Evolutionary conservation across 2,329 filamentous ascomycete species (phyloP), one percentile per base, ranked within the genome.

Genomic region (Aureobasidium zeae): DNA sequence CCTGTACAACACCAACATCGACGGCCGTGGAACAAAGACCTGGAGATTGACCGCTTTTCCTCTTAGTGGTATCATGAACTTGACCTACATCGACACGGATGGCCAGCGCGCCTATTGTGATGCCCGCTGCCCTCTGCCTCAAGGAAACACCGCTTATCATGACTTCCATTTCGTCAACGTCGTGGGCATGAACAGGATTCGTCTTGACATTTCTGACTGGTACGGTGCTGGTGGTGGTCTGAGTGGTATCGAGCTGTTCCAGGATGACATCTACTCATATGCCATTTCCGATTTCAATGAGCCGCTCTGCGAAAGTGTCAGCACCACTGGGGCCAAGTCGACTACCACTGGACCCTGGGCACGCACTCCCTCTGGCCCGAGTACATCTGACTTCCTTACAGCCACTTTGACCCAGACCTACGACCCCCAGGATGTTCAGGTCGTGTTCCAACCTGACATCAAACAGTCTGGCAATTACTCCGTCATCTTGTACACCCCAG

Each of bases 21-120:
- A 91, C 54, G 86, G 84, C 39, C 80, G 87, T 51, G 91, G 60
- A 29, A 94, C 88, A 21, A 84, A 85, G 66, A 84, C 82, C 0
- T 98, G 86, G 67, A 79, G 87, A 46, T 93, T 86, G 58, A 86
- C 85, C 16, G 85, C 87, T 13, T 68, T 89, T 47, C 88, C 89
- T 4, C 77, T 89, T 56, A 81, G 84, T 50, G 91, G 91, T 41
- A 95, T 98, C 60, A 85, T 98, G 79, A 95, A 96, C 63, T 73
- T 98, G 57, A 94, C 87, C 26, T 96, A 91, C 55, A 79, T 80
- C 50, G 86, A 96, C 83, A 17, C 68, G 60, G 28, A 83, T 2
- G 82, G 83, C 19, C 67, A 75, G 38, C 80, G 81, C 44, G 65
- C 69, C 21, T 79, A 74, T 46, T 98, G 91, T 65, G 86, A 88